Percentiles rank a stretch among this genome's conserved stretches.
These are phyloP conservation scores for Exutisphaerella laricina DNA, from an alignment of 2,329 filamentous ascomycete genomes.

Conservation along the genomic window DNA sequence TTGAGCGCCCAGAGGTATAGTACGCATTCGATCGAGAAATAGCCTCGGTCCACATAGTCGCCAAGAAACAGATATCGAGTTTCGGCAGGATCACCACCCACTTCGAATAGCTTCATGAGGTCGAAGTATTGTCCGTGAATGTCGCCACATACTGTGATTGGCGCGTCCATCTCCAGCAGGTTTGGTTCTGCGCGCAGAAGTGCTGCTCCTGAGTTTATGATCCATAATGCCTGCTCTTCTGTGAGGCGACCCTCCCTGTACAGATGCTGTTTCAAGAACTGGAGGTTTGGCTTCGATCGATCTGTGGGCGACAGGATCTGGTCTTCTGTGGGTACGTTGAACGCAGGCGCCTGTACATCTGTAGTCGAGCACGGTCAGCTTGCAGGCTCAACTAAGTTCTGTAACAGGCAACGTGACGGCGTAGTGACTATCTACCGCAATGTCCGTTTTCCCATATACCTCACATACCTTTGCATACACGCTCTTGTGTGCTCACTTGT, in stretches of 20 bases:
- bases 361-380: conserved; percentile 21
- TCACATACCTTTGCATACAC: conserved; percentile 87
- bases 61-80: conserved; percentile 95
- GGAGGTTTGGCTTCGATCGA: conserved; percentile 80
- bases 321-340: conserved; percentile 84
- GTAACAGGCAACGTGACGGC: too few relatives aligned
- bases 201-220: conserved; percentile 81
- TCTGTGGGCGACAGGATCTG: conserved; percentile 89
- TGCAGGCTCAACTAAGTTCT: too few relatives aligned
- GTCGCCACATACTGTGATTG: conserved; percentile 97
- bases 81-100: conserved; percentile 92
- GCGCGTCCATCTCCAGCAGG: conserved; percentile 97
- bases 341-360: conserved; percentile 98
- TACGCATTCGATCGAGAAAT: conserved; percentile 99
- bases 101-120: conserved; percentile 98
- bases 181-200: conserved; percentile 87
- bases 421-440: too few relatives aligned
- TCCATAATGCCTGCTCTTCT: conserved; percentile 95
- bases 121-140: conserved; percentile 99
- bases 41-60: conserved; percentile 96
- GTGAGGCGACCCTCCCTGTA: conserved; percentile 95
- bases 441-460: too few relatives aligned
- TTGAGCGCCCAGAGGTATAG: conserved; percentile 97
- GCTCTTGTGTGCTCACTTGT: conserved; percentile 90
- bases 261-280: conserved; percentile 96